Evolutionary conservation across 2,329 filamentous ascomycete species (phyloP).

Genomic region (Atkinsonella hypoxylon): DNA sequence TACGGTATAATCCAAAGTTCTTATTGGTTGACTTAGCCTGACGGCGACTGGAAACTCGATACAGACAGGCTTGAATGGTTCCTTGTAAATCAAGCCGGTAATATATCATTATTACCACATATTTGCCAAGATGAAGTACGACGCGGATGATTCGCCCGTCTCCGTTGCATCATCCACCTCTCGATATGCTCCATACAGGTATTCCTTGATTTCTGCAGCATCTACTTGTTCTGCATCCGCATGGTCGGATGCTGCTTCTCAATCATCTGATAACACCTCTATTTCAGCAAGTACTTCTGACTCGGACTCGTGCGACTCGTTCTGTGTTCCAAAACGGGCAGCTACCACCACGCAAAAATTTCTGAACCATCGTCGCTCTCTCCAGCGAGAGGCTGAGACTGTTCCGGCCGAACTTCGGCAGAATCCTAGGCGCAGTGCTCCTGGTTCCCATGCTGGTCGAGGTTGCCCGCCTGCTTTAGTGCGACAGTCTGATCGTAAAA

Average conservation of each 20-base stretch:
- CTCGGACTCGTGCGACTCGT: constrained; percentile 34
- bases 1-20: constrained; percentile 25
- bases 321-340: constrained; percentile 21
- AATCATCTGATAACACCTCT: constrained; percentile 58
- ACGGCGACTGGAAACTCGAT: constrained; percentile 42
- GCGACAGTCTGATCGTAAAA: constrained; percentile 82
- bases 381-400: constrained; percentile 24
- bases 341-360: constrained; percentile 12
- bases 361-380: constrained; percentile 13
- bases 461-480: constrained; percentile 62
- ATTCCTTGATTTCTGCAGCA: constrained; percentile 60
- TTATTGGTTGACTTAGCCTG: constrained; percentile 36
- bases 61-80: constrained; percentile 18
- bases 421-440: constrained; percentile 47
- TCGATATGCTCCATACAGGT: constrained; percentile 50
- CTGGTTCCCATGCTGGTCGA: constrained; percentile 41
- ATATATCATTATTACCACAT: constrained; percentile 4
- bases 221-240: constrained; percentile 67
- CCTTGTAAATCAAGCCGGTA: background rate
- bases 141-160: constrained; percentile 40
- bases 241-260: constrained; percentile 62
- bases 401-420: constrained; percentile 52
- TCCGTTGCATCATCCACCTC: constrained; percentile 28
- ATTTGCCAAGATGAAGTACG: constrained; percentile 45
- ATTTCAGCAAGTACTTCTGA: constrained; percentile 50